Conservation (phyloP, 768 basidiomycete genomes). For the Kwoniella pini region DNA sequence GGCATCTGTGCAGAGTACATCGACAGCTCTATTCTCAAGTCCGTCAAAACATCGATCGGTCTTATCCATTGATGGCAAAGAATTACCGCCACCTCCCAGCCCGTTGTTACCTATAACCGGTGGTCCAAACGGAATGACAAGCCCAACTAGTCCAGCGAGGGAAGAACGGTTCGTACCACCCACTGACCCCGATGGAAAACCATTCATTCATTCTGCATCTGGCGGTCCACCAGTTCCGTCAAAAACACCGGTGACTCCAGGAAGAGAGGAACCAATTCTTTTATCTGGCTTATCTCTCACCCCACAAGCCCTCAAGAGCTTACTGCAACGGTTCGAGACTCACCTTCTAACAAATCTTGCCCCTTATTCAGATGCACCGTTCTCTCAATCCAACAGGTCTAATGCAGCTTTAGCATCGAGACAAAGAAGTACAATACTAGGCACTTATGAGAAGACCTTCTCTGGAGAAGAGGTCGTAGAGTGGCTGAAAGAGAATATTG, state of each 20-base stretch:
- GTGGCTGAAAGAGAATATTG: conserved; percentile 78
- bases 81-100: conserved; percentile 43
- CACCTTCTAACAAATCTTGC: conserved; percentile 41
- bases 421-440: conserved; percentile 47
- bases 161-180: conserved; percentile 62
- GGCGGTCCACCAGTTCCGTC: conserved; percentile 56
- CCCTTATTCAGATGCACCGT: conserved; percentile 36
- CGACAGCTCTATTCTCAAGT: conserved; percentile 31
- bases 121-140: conserved; percentile 56
- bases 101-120: conserved; percentile 22
- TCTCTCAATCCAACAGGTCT: conserved; percentile 26
- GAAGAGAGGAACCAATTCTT: conserved; percentile 59
- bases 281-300: conserved; percentile 73
- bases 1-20: conserved; percentile 32
- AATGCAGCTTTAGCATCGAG: conserved; percentile 59
- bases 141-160: conserved; percentile 63
- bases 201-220: conserved; percentile 42
- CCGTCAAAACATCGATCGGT: conserved; percentile 48
- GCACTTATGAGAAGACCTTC: conserved; percentile 67
- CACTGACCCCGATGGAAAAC: conserved; percentile 54
- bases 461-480: conserved; percentile 83
- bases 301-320: conserved; percentile 65
- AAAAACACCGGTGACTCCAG: conserved; percentile 31
- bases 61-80: conserved; percentile 48
- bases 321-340: conserved; percentile 61